Conservation (phyloP, 108 stramenopile species). For the Epithemia pelagica region DNA sequence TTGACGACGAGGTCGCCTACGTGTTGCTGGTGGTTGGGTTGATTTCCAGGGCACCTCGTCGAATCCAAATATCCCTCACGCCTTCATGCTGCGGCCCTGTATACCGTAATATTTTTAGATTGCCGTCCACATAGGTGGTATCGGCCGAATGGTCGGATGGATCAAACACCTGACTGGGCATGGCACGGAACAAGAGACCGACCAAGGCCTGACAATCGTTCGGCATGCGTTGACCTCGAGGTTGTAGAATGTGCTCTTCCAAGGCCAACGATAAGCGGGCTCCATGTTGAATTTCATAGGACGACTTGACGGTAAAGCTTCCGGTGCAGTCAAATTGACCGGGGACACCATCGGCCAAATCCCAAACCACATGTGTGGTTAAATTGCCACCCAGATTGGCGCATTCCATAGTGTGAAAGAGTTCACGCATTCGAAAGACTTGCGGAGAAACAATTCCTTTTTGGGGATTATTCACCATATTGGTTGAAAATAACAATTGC, state of each 20-base stretch:
- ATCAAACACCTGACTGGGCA: constrained; percentile 68
- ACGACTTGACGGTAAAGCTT: constrained; percentile 37
- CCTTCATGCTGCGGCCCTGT: constrained; percentile 57
- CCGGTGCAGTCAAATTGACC: constrained; percentile 43
- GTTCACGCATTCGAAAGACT: constrained; percentile 35
- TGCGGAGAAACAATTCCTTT: constrained; percentile 2
- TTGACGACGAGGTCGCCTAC: too few species aligned
- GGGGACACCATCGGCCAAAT: constrained; percentile 36
- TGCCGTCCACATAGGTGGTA: constrained; percentile 65
- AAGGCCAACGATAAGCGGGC: constrained; percentile 45
- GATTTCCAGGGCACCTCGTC: constrained; percentile 40
- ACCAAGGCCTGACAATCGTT: constrained; percentile 43
- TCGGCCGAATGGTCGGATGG: constrained; percentile 56
- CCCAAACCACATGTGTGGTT: constrained; percentile 49
- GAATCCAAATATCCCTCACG: constrained; percentile 58
- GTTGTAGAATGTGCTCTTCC: constrained; percentile 37
- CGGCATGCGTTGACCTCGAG: constrained; percentile 44
- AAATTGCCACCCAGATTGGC: constrained; percentile 37
- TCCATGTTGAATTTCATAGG: constrained; percentile 61
- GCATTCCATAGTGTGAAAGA: constrained; percentile 42
- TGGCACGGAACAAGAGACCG: constrained; percentile 40
- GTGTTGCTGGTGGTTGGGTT: too few species aligned
- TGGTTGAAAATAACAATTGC: constrained; percentile 71
- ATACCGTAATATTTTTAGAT: constrained; percentile 56
- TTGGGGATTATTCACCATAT: constrained; percentile 29